These are phyloP conservation scores for Salix purpurea DNA, from an alignment of 345 rosid species.

Conservation along the genomic window DNA sequence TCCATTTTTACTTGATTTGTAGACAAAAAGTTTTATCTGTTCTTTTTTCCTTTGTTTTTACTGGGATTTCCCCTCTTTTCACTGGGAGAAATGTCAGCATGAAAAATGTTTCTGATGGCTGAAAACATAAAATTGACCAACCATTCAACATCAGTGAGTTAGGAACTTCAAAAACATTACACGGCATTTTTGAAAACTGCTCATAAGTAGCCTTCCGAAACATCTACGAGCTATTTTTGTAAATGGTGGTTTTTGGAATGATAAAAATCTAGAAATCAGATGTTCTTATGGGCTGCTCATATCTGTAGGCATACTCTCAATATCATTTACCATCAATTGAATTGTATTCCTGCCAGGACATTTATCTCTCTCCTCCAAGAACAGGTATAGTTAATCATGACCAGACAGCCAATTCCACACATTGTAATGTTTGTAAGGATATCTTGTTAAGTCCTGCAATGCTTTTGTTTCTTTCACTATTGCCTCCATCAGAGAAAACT, in stretches of 20 bases:
- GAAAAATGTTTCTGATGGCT: neutral
- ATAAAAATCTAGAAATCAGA: neutral
- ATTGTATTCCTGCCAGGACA: neutral
- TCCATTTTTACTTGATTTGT: too few relatives aligned
- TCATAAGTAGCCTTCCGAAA: neutral
- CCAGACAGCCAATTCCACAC: neutral
- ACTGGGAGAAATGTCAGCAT: too few relatives aligned
- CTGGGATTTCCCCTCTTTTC: too few relatives aligned
- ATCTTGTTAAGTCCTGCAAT: constrained; percentile 52
- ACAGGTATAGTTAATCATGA: constrained; percentile 6
- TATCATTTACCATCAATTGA: neutral
- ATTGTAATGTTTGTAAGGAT: constrained; percentile 41
- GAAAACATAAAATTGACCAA: neutral
- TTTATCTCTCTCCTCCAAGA: neutral
- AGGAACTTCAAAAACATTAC: neutral
- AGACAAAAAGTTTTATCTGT: too few relatives aligned
- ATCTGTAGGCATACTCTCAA: neutral
- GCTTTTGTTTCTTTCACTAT: constrained; percentile 43
- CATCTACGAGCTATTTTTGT: neutral
- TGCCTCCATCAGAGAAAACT: constrained; percentile 54
- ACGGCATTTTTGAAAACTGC: neutral
- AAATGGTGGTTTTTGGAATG: neutral
- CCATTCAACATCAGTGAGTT: neutral
- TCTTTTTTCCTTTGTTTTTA: too few relatives aligned
- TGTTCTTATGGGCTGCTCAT: neutral